Evolutionary conservation across 2,329 filamentous ascomycete species (phyloP).

Genomic region (Fusarium sp.): DNA sequence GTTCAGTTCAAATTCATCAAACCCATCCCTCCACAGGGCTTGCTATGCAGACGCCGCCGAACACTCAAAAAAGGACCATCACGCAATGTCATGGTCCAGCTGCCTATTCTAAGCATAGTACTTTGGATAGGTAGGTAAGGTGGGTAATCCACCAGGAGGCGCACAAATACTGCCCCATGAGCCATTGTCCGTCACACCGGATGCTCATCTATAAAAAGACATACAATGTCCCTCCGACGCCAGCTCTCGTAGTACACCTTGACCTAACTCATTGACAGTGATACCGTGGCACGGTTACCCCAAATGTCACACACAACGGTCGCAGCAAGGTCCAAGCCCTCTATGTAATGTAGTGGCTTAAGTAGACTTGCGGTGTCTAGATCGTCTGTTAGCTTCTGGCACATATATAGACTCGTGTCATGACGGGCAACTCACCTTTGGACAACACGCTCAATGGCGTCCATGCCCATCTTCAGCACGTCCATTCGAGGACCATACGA

Average conservation of each 20-base stretch:
- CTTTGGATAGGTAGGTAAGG: background rate
- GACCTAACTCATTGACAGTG: background rate
- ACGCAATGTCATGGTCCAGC: slow-evolving; percentile 3
- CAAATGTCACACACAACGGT: background rate
- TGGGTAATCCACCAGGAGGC: background rate
- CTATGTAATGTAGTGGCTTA: slow-evolving; percentile 18
- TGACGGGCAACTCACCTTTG: slow-evolving; percentile 70
- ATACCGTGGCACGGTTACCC: background rate
- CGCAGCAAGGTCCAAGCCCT: background rate
- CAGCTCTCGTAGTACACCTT: slow-evolving; percentile 1
- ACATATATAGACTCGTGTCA: accelerated
- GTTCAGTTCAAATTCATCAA: background rate
- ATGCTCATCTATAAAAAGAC: slow-evolving; percentile 13
- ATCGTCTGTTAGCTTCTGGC: slow-evolving; percentile 21
- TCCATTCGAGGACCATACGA: slow-evolving; percentile 90
- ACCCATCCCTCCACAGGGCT: background rate
- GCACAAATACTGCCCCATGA: too few species aligned
- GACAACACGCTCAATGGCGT: slow-evolving; percentile 88
- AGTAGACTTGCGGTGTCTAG: slow-evolving; percentile 43
- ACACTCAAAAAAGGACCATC: slow-evolving; percentile 1
- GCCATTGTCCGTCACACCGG: slow-evolving; percentile 5
- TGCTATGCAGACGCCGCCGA: slow-evolving; percentile 1
- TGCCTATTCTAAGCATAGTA: background rate
- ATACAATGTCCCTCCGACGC: slow-evolving; percentile 8
- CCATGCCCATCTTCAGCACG: slow-evolving; percentile 81